Evolutionary conservation across 805 yeast genomes (phyloP).

Genomic region (Ogataea neopini): DNA sequence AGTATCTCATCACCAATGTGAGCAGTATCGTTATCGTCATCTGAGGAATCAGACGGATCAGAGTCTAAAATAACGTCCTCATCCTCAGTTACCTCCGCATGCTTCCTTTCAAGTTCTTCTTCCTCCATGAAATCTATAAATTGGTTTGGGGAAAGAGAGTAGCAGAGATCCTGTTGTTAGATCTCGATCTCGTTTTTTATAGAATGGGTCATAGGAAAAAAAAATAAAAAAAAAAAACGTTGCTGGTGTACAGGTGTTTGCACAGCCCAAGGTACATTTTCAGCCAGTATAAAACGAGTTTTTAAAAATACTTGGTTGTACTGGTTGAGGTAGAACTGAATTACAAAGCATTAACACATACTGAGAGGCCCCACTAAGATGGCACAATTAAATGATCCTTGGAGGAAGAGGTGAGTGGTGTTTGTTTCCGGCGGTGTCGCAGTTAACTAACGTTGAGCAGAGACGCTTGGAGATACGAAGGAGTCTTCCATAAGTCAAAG

Average conservation of each 20-base stretch:
- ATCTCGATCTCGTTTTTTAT: too few relatives aligned
- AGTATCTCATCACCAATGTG: slow-evolving; percentile 38
- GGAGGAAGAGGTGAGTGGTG: slow-evolving; percentile 42
- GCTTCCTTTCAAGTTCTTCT: background rate
- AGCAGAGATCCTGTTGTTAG: too few relatives aligned
- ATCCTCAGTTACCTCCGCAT: too few relatives aligned
- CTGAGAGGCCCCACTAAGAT: slow-evolving; percentile 18
- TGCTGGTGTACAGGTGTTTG: background rate
- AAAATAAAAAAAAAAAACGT: too few relatives aligned
- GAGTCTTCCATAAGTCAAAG: slow-evolving; percentile 70
- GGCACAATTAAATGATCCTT: slow-evolving; percentile 40
- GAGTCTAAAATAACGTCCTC: too few relatives aligned
- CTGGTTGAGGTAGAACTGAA: background rate
- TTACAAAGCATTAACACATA: background rate
- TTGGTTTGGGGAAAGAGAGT: too few relatives aligned
- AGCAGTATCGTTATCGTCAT: slow-evolving; percentile 4
- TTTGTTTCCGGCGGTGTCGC: too few relatives aligned
- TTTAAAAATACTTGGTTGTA: background rate
- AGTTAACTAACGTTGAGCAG: too few relatives aligned
- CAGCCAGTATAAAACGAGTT: slow-evolving; percentile 6
- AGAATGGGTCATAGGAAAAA: too few relatives aligned
- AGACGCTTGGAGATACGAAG: slow-evolving; percentile 91
- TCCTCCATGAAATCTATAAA: background rate
- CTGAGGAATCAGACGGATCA: too few relatives aligned
- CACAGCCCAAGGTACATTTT: background rate